Conservation (phyloP, 164 flowering plant species). For the Liriodendron chinense region DNA sequence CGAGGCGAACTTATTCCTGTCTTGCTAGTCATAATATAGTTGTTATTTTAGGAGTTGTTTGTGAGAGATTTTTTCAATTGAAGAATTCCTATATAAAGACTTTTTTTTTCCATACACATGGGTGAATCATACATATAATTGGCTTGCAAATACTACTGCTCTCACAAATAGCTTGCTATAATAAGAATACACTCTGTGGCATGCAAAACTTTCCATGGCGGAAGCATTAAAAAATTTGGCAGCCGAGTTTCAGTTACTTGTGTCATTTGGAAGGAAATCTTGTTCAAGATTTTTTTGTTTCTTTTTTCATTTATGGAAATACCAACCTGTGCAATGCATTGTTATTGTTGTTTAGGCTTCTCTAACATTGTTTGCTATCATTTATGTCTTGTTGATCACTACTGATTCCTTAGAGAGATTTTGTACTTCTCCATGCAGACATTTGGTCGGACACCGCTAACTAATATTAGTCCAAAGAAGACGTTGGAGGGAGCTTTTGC, state of each 20-base stretch:
- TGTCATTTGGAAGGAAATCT: not conserved
- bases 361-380: not conserved
- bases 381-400: not conserved
- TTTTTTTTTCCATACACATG: not conserved
- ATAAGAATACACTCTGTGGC: too few species aligned
- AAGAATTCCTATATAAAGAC: too few species aligned
- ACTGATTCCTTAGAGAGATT: not conserved
- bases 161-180: not conserved
- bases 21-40: too few species aligned
- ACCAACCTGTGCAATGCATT: not conserved
- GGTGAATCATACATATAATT: not conserved
- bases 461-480: constrained; percentile 89
- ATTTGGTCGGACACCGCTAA: constrained; percentile 94
- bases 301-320: not conserved
- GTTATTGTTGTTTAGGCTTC: not conserved
- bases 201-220: too few species aligned
- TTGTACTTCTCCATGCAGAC: constrained; percentile 44
- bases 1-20: too few species aligned
- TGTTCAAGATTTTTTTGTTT: not conserved
- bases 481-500: constrained; percentile 93
- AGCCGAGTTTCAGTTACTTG: too few species aligned
- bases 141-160: not conserved
- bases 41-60: too few species aligned
- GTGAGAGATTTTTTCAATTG: not conserved
- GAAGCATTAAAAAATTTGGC: too few species aligned